A percentile compares a stretch with the other conserved stretches of the same genome.
Conservation (phyloP, 2,329 filamentous ascomycete species). For the Pseudocercospora crystallina region DNA sequence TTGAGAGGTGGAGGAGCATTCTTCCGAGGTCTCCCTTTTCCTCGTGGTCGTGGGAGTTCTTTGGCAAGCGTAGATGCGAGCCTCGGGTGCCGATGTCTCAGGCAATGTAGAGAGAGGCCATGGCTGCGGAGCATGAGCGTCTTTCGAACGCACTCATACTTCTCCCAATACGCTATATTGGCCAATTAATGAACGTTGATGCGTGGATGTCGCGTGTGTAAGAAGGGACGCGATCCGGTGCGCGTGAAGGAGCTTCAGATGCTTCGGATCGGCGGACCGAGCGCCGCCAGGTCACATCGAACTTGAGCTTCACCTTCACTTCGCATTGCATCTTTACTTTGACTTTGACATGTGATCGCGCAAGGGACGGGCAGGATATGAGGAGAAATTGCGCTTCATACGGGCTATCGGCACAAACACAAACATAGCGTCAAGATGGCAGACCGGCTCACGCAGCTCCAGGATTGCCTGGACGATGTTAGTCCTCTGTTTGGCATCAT, state of each 20-base stretch:
- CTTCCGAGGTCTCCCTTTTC: conserved; percentile 1
- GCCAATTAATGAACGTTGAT: conserved; percentile 1
- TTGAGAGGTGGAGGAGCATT: background rate
- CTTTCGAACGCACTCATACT: conserved; percentile 17
- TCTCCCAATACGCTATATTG: conserved; percentile 14
- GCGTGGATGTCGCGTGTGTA: conserved; percentile 4
- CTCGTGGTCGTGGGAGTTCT: conserved; percentile 1
- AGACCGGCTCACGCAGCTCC: conserved; percentile 77
- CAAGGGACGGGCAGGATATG: too few relatives aligned
- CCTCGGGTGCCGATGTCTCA: conserved; percentile 4
- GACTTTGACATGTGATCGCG: too few relatives aligned
- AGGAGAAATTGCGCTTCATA: too few relatives aligned
- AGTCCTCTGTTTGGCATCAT: background rate
- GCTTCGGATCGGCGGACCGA: too few relatives aligned
- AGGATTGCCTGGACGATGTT: conserved; percentile 82
- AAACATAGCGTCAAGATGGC: conserved; percentile 21
- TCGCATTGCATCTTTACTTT: too few relatives aligned
- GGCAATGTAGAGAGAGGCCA: conserved; percentile 10
- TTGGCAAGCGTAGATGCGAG: conserved; percentile 5
- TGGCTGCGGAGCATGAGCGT: conserved; percentile 21
- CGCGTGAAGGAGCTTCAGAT: background rate
- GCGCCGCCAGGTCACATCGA: too few relatives aligned
- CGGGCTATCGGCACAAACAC: too few relatives aligned
- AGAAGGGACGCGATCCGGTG: background rate
- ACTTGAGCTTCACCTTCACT: too few relatives aligned